These are phyloP conservation scores for Pleurotus djamor DNA, from an alignment of 768 basidiomycete genomes.

Conservation along the genomic window DNA sequence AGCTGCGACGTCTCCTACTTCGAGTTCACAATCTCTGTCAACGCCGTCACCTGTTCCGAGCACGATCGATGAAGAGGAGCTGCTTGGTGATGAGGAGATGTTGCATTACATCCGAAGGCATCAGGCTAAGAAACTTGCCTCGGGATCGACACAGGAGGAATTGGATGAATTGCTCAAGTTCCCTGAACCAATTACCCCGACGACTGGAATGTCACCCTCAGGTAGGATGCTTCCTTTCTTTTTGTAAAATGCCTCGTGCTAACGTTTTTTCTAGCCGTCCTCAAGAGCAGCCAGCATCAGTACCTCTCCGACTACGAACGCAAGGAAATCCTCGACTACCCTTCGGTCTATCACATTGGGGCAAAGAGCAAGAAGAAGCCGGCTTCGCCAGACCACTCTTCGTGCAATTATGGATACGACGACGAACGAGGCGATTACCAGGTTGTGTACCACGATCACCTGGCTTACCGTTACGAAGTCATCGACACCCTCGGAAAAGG, in stretches of 20 bases:
- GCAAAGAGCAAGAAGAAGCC: conserved; percentile 80
- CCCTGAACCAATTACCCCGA: conserved; percentile 85
- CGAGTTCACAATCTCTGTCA: conserved; percentile 73
- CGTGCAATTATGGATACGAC: conserved; percentile 94
- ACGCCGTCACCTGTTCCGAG: conserved; percentile 84
- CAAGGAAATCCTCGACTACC: conserved; percentile 88
- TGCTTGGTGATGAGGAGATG: conserved; percentile 97
- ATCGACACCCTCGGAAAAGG: conserved; percentile 94
- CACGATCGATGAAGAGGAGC: conserved; percentile 80
- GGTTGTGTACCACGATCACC: conserved; percentile 86
- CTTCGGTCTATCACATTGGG: conserved; percentile 81
- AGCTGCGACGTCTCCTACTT: conserved; percentile 58
- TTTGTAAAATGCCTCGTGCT: neutral
- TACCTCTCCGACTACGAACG: conserved; percentile 86
- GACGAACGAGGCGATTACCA: conserved; percentile 98
- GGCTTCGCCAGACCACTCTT: conserved; percentile 66
- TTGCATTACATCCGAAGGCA: conserved; percentile 88
- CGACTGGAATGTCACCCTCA: conserved; percentile 59
- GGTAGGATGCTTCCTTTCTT: conserved; percentile 41
- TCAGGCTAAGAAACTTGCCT: conserved; percentile 82
- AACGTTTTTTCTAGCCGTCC: conserved; percentile 43
- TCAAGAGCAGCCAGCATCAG: conserved; percentile 65
- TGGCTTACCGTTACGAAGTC: conserved; percentile 96
- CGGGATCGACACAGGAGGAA: conserved; percentile 82
- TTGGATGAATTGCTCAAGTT: conserved; percentile 88